These are phyloP conservation scores for Neodidymelliopsis sp. DNA, from an alignment of 2,329 filamentous ascomycete species.

Conservation along the genomic window DNA sequence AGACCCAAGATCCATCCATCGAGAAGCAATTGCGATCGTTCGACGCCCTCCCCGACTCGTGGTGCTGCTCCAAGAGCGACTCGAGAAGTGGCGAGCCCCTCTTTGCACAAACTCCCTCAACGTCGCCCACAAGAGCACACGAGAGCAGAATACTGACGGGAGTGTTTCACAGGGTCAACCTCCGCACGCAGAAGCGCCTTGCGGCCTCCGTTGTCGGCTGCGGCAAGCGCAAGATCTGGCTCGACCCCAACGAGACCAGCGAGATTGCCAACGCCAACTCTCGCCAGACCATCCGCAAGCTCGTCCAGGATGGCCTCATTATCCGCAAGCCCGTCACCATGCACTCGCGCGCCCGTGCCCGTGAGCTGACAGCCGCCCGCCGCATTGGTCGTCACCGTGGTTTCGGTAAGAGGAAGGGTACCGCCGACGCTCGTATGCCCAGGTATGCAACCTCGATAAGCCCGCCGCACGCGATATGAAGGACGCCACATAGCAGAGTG, in stretches of 20 bases:
- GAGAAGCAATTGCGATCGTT: slow-evolving; percentile 28
- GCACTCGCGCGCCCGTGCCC: slow-evolving; percentile 97
- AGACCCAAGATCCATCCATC: slow-evolving; percentile 21
- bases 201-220: slow-evolving; percentile 98
- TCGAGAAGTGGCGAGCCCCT: slow-evolving; percentile 47
- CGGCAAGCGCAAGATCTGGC: slow-evolving; percentile 99
- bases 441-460: slow-evolving; percentile 67
- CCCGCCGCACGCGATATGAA: slow-evolving; percentile 20
- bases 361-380: slow-evolving; percentile 92
- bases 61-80: slow-evolving; percentile 30
- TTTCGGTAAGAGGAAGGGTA: slow-evolving; percentile 99
- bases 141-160: slow-evolving; percentile 40
- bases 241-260: slow-evolving; percentile 98
- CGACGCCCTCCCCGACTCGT: slow-evolving; percentile 30
- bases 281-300: slow-evolving; percentile 99
- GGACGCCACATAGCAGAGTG: slow-evolving; percentile 8
- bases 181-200: slow-evolving; percentile 99
- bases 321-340: slow-evolving; percentile 99
- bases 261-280: slow-evolving; percentile 99
- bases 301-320: slow-evolving; percentile 99
- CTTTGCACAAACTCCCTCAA: slow-evolving; percentile 34
- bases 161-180: slow-evolving; percentile 82
- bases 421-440: slow-evolving; percentile 98
- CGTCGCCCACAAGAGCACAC: slow-evolving; percentile 27
- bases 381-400: slow-evolving; percentile 97